Base-by-base conservation (phyloP, 129 eudicot species). In the Saposhnikovia divaricata region DNA sequence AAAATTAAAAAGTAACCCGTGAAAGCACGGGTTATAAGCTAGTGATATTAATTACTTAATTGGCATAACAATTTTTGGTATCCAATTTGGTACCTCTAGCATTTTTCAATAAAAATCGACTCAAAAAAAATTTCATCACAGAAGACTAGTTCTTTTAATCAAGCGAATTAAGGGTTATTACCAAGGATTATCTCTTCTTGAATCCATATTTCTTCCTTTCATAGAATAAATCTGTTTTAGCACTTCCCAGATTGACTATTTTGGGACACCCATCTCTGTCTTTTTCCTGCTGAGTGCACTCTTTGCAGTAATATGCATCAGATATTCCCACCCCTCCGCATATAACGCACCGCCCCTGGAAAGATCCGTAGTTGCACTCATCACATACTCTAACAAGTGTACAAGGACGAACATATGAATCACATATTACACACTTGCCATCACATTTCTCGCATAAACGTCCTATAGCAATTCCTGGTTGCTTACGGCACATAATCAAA, bases 391-490 rank as follows among this genome's bases (percentile, higher is more conserved):
- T 48, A 47, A 79, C 77, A n/a, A 66, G 76, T 9, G 77, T 79
- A 55, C 76, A 79, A 45, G 82, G 82, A 16, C 84, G 88, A 23
- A 85, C 88, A 34, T 86, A 86, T 42, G 89, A 86, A 73, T 86
- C 89, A 45, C 89, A 83, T 14, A 82, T 45, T 34, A 86, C 84
- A 63, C 86, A 86, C 68, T 86, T 86, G 9, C 89, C 89, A 44
- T 86, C 89, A 65, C 78, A 73, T 78, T 86, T 86, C 80, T 86
- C 86, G 40, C 86, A 86, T 12, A 86, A 72, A 31, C 89, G 53
- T 43, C 86, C 89, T 46, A 86, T 86, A 45, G 89, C 89, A 8
- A 86, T 86, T 55, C 89, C 89, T 12, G 89, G 89, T 55, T 86
- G 89, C 75, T 86, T 86, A 16, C 86, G 86, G 61, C 86, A 86